These are phyloP conservation scores for Cladosporium oxysporum DNA, from an alignment of 2,329 filamentous ascomycete species.

Conservation along the genomic window DNA sequence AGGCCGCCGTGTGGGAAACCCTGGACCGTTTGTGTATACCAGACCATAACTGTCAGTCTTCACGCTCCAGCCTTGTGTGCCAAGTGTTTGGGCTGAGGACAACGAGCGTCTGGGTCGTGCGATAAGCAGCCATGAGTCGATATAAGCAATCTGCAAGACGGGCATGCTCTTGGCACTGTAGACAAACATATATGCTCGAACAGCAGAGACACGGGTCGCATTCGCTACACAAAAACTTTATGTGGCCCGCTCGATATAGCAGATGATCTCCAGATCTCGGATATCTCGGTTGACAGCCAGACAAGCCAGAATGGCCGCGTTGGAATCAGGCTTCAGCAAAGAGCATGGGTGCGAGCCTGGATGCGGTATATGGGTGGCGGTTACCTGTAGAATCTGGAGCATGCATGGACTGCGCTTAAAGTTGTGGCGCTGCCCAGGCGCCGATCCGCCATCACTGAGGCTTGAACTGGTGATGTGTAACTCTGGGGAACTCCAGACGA, in stretches of 20 bases:
- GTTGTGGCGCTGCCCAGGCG: constrained; percentile 9
- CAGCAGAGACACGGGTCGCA: neutral
- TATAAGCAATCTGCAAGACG: constrained; percentile 3
- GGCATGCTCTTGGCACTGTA: neutral
- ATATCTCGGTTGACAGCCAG: neutral
- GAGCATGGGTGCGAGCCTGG: neutral
- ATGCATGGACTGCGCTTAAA: constrained; percentile 11
- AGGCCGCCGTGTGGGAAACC: neutral
- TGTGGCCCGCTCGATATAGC: neutral
- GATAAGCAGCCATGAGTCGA: constrained; percentile 9
- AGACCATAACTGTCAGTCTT: neutral
- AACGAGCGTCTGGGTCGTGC: neutral
- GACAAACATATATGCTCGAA: neutral
- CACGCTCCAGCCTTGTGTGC: neutral
- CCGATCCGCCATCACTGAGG: neutral
- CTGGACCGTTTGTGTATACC: neutral
- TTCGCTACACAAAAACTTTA: constrained; percentile 7
- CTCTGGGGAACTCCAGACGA: neutral
- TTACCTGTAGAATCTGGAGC: neutral
- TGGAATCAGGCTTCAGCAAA: neutral
- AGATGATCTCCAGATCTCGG: neutral
- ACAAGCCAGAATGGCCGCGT: neutral
- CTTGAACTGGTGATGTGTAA: neutral
- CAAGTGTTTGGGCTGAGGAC: neutral
- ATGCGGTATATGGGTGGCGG: neutral